Conservation (phyloP, 176 grass and related monocot species). For the Avena eriantha region DNA sequence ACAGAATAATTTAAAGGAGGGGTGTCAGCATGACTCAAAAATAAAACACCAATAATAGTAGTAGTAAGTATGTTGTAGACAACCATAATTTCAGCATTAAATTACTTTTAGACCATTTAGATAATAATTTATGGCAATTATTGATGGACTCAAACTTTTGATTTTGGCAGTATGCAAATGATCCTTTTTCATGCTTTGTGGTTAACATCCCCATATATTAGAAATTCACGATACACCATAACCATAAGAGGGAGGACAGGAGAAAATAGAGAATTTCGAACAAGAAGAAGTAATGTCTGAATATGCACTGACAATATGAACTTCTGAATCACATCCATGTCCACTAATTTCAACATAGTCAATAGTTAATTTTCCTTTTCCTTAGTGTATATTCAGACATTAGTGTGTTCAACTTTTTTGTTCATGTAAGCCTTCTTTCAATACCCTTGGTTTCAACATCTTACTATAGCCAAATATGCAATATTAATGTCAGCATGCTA, state of each 20-base stretch:
- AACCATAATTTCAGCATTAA: neutral
- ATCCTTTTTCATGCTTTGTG: neutral
- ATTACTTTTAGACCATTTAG: neutral
- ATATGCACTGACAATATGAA: neutral
- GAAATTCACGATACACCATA: constrained; percentile 16
- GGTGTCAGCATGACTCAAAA: neutral
- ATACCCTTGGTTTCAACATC: constrained; percentile 2
- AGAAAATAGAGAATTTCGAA: constrained; percentile 9
- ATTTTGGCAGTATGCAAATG: neutral
- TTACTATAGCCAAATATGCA: neutral
- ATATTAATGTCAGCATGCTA: neutral
- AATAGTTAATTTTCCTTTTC: no score
- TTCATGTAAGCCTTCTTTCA: constrained; percentile 17
- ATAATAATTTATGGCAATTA: neutral
- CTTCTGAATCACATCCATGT: constrained; percentile 12
- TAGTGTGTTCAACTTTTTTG: constrained; percentile 4
- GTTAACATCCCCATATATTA: neutral
- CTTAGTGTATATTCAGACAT: no score
- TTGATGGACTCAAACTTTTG: neutral
- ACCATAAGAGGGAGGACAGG: neutral
- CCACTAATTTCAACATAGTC: neutral
- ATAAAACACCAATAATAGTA: neutral
- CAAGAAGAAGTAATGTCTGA: neutral
- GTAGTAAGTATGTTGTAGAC: constrained; percentile 3
- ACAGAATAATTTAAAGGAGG: constrained; percentile 32